phyloP scores from a whole-genome alignment of 352 stramenopile genomes.

The Phytophthora foliorum region DNA sequence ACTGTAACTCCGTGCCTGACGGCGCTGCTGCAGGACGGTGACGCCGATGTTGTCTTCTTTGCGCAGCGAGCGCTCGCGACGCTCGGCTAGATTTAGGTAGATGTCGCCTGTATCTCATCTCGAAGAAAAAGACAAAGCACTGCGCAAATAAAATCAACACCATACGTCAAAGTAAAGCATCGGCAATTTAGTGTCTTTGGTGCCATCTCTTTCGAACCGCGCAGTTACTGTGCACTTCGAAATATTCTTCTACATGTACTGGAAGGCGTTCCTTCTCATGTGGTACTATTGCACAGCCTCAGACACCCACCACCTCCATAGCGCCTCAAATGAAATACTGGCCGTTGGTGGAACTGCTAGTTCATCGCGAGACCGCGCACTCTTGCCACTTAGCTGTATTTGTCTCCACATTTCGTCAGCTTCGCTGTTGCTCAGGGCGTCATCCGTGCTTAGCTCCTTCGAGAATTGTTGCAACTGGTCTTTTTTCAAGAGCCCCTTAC shows the following conservation, averaged over 20 bases:
- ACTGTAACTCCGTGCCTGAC: constrained; percentile 90
- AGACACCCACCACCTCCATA: constrained; percentile 74
- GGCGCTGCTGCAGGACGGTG: constrained; percentile 89
- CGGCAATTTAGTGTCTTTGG: constrained; percentile 3
- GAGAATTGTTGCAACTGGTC: constrained; percentile 48
- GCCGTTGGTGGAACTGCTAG: neutral
- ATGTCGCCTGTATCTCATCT: constrained; percentile 41
- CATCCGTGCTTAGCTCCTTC: constrained; percentile 38
- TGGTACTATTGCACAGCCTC: constrained; percentile 44
- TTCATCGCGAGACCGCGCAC: neutral
- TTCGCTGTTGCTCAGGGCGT: constrained; percentile 44
- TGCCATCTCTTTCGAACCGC: neutral
- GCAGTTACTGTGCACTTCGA: too few species aligned
- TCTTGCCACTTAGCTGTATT: constrained; percentile 19
- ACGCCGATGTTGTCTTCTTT: constrained; percentile 96
- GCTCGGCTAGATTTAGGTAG: constrained; percentile 60
- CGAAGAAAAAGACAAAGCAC: constrained; percentile 23
- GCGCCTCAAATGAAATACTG: constrained; percentile 40
- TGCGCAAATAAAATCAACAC: constrained; percentile 39
- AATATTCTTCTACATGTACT: neutral
- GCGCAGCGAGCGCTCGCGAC: constrained; percentile 78
- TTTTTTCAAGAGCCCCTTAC: constrained; percentile 31
- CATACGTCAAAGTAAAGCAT: constrained; percentile 35
- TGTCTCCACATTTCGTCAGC: constrained; percentile 69
- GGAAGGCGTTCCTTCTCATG: constrained; percentile 9